Evolutionary conservation across 805 yeast species (phyloP), one percentile per base, ranked within the genome.

Genomic region (Wickerhamiella alocasiicola): DNA sequence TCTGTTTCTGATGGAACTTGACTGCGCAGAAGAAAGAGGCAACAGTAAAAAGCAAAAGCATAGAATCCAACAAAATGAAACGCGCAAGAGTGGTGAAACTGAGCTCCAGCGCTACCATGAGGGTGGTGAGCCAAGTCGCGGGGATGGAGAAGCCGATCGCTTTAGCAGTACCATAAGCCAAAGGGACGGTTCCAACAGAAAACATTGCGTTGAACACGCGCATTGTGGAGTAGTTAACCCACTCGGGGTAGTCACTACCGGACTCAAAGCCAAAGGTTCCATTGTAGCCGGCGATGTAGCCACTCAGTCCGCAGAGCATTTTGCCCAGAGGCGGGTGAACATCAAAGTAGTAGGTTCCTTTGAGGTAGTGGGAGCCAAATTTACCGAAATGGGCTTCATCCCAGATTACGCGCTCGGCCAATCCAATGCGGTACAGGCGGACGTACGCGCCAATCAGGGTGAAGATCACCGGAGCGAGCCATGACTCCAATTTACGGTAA

Each of bases 281-380:
- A 54, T 80, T 76, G 59, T 83, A 91, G 2, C 96, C 95, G 39
- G 79, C 75, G 18, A 91, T 53, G 68, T 78, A 84, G 31, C 98
- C 99, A 29, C 79, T 83, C 44, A 77, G 70, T 0, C 97, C 97
- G 61, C 88, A 83, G 50, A 87, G 67, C 58, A 91, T 68, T 60
- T 91, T 91, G 41, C 95, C 98, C 61, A 91, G 83, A 17, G 99
- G 99, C 7, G 99, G 99, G 63, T 91, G 99, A 39, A 91, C 75
- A 62, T 91, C 99, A 55, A 91, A 91, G 60, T 84, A 91, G 60
- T 82, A 91, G 0, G 95, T 80, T 47, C 95, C 71, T 60, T 88
- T 81, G 45, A 88, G 63, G 60, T 88, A 88, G 61, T 57, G 62
- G 17, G 59, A 52, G 17, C 69, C 70, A 46, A 65, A 65, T 51